These are phyloP conservation scores for Eucalyptus curtisii DNA, from an alignment of 345 rosid genomes.

Conservation along the genomic window DNA sequence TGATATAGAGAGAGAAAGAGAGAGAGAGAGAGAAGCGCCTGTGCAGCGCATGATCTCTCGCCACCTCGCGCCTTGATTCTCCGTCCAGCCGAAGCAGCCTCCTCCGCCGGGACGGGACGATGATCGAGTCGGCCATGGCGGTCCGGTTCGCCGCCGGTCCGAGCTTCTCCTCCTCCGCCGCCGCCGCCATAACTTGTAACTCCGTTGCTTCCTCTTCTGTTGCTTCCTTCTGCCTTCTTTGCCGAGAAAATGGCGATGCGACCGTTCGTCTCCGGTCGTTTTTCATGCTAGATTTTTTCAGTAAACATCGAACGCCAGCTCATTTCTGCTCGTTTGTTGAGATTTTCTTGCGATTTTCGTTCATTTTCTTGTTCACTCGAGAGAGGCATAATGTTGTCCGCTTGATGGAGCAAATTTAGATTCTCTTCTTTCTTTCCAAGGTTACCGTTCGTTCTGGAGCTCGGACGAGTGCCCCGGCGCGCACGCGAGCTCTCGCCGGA, in stretches of 20 bases:
- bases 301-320: not conserved
- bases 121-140: conserved; percentile 58
- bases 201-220: not conserved
- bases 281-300: not conserved
- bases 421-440: conserved; percentile 10
- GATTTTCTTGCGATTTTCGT: not conserved
- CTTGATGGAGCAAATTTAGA: not conserved
- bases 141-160: conserved; percentile 46
- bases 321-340: not conserved
- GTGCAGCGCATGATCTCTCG: not conserved
- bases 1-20: not conserved
- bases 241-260: not conserved
- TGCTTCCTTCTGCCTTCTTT: not conserved
- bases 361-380: conserved; percentile 10
- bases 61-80: not conserved
- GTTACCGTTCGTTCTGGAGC: conserved; percentile 28
- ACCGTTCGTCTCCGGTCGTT: not conserved
- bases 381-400: not conserved
- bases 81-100: not conserved
- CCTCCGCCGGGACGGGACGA: conserved; percentile 4
- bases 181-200: conserved; percentile 38
- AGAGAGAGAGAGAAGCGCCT: not conserved
- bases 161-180: conserved; percentile 33
- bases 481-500: conserved; percentile 24
- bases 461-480: conserved; percentile 33